Evolutionary conservation across 768 basidiomycete species (phyloP).

Genomic region (Butyriboletus loyo): DNA sequence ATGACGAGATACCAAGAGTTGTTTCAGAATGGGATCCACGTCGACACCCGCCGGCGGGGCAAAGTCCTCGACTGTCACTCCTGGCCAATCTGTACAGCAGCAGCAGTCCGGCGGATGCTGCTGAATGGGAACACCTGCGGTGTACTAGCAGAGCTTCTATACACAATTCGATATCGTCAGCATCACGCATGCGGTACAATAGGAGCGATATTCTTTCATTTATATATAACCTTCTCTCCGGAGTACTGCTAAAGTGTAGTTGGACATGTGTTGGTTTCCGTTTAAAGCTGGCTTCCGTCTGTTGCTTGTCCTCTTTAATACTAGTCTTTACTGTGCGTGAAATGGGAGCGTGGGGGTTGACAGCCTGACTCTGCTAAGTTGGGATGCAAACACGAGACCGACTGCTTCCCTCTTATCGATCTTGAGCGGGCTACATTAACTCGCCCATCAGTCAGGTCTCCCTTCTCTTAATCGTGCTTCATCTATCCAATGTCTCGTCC

Average conservation of each 20-base stretch:
- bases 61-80: conserved; percentile 81
- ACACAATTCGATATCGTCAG: conserved; percentile 23
- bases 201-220: conserved; percentile 33
- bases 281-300: conserved; percentile 24
- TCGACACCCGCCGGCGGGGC: conserved; percentile 69
- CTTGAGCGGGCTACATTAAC: conserved; percentile 13
- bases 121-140: conserved; percentile 41
- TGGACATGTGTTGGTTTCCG: conserved; percentile 27
- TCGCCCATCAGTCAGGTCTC: background rate
- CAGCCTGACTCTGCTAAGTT: background rate
- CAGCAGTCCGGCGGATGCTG: conserved; percentile 76
- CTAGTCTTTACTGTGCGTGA: conserved; percentile 9
- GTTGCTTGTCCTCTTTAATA: conserved; percentile 25
- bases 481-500: conserved; percentile 22
- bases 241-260: conserved; percentile 23
- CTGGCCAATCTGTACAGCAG: conserved; percentile 80
- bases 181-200: conserved; percentile 29
- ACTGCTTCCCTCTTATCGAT: conserved; percentile 25
- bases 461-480: background rate
- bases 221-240: conserved; percentile 32
- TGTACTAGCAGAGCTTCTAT: conserved; percentile 16
- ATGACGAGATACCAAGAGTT: background rate
- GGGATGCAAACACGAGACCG: background rate
- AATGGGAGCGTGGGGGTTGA: background rate
- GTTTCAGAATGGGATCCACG: conserved; percentile 76